These are phyloP conservation scores for Rhizophagus prolifer DNA, from an alignment of 192 early-diverging fungal genomes.

Conservation along the genomic window DNA sequence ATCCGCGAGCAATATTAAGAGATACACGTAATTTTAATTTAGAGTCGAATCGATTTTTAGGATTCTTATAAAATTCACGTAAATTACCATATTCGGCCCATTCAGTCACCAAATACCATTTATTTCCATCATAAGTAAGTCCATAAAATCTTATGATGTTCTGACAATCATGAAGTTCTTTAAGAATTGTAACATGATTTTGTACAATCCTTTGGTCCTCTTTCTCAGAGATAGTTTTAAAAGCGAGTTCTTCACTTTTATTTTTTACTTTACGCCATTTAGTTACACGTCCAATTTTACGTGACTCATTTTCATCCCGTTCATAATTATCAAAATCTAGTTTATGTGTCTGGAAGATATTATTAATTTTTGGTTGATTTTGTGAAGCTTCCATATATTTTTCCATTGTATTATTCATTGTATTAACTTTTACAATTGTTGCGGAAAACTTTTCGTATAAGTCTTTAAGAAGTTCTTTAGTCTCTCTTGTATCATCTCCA, in stretches of 20 bases:
- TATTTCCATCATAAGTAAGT: background rate
- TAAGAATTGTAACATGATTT: conserved; percentile 15
- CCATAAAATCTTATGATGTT: conserved; percentile 27
- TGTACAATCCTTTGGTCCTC: background rate
- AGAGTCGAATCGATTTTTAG: background rate
- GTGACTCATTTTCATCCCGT: no score
- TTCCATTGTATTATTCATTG: no score
- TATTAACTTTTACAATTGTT: no score
- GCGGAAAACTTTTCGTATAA: no score
- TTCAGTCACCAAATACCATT: conserved; percentile 13
- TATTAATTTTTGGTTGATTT: no score
- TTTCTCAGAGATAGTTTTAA: background rate
- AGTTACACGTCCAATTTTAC: no score
- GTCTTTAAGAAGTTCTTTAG: no score
- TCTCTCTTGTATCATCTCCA: no score
- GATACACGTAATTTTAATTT: conserved; percentile 8
- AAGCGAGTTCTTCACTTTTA: background rate
- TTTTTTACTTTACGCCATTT: background rate
- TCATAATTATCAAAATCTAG: no score
- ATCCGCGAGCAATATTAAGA: conserved; percentile 17
- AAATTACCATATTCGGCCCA: conserved; percentile 23
- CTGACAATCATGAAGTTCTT: background rate
- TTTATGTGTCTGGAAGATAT: no score
- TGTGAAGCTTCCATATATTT: no score
- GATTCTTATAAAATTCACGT: background rate